phyloP scores from a whole-genome alignment of 2,329 filamentous ascomycete species.

The Alternaria panax region DNA sequence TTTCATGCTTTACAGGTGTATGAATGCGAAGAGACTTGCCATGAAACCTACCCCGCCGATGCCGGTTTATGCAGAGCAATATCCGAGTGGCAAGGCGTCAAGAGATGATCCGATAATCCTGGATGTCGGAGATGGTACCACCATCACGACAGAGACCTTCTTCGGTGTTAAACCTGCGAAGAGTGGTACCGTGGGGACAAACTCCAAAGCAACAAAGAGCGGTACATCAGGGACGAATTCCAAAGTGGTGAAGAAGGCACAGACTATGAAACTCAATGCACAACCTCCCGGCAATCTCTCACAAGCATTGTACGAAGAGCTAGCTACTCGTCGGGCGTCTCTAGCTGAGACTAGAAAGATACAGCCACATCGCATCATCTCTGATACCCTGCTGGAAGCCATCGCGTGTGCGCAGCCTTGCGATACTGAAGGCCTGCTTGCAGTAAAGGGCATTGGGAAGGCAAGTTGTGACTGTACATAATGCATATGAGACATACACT shows the following conservation, averaged over 20 bases:
- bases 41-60: conserved; percentile 48
- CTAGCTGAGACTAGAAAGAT: conserved; percentile 24
- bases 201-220: not conserved
- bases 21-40: conserved; percentile 69
- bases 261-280: not conserved
- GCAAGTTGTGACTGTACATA: too few species aligned
- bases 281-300: conserved; percentile 22
- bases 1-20: conserved; percentile 73
- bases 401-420: conserved; percentile 36
- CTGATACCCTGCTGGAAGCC: conserved; percentile 29
- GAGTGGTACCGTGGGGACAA: not conserved
- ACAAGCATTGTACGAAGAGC: conserved; percentile 28
- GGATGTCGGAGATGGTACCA: conserved; percentile 25
- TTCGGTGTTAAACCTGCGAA: conserved; percentile 25
- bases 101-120: conserved; percentile 29
- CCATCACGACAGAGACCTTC: conserved; percentile 33
- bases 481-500: too few species aligned
- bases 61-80: conserved; percentile 38
- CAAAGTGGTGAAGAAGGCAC: not conserved
- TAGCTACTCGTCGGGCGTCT: conserved; percentile 25
- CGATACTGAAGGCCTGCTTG: conserved; percentile 24
- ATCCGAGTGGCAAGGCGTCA: conserved; percentile 25
- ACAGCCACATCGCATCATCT: conserved; percentile 24
- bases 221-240: not conserved
- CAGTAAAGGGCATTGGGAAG: conserved; percentile 38